Evolutionary conservation across 805 yeast genomes (phyloP).

Genomic region (Saccharomycopsis olivae): DNA sequence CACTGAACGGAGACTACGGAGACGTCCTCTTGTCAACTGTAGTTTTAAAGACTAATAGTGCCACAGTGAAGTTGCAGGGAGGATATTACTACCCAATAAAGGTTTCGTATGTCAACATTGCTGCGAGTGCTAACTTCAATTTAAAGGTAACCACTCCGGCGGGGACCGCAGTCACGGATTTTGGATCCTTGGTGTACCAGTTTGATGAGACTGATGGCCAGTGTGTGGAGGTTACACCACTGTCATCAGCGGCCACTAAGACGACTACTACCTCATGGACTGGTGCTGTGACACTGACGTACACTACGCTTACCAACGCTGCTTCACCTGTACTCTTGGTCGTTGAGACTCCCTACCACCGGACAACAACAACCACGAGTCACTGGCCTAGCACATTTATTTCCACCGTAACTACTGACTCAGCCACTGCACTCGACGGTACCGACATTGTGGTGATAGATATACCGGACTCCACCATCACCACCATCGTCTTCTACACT

Average conservation of each 20-base stretch:
- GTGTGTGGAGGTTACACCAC: neutral
- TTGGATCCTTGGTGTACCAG: conserved; percentile 1
- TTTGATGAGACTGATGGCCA: conserved; percentile 2
- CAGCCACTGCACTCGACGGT: too few relatives aligned
- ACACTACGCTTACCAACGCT: conserved; percentile 7
- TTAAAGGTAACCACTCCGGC: conserved; percentile 19
- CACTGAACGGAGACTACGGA: conserved; percentile 8
- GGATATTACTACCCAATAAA: conserved; percentile 26
- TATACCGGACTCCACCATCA: too few relatives aligned
- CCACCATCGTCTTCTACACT: too few relatives aligned
- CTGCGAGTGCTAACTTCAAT: conserved; percentile 18
- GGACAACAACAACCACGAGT: conserved; percentile 7
- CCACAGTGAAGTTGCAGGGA: conserved; percentile 15
- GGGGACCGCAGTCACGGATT: conserved; percentile 15
- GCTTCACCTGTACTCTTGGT: conserved; percentile 2
- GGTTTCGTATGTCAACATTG: conserved; percentile 22
- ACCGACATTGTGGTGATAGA: too few relatives aligned
- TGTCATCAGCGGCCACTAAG: conserved; percentile 1
- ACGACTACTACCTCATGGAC: conserved; percentile 9
- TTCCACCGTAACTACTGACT: too few relatives aligned
- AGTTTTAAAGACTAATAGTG: conserved; percentile 8
- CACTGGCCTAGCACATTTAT: too few relatives aligned
- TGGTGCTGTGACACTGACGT: conserved; percentile 1
- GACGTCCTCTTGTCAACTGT: conserved; percentile 1
- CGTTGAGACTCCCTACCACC: neutral